Conservation (phyloP, 768 basidiomycete genomes). For the Lactifluus subvellereus region DNA sequence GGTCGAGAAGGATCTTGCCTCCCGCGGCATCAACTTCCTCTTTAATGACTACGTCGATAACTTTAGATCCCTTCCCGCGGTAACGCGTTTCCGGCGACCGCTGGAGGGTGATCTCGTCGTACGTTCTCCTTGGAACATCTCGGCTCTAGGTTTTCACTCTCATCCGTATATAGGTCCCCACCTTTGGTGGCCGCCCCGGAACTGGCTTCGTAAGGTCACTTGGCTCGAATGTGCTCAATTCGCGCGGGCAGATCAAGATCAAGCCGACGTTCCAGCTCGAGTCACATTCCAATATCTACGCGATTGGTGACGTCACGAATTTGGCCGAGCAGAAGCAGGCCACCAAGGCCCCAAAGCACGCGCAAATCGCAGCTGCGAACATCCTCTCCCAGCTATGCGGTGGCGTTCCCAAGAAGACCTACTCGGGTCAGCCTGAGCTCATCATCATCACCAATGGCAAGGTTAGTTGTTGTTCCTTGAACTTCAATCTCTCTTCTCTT, state of each 20-base stretch:
- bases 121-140: slow-evolving; percentile 24
- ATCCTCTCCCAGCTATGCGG: slow-evolving; percentile 41
- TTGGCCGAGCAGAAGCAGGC: slow-evolving; percentile 59
- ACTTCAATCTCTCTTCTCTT: background rate
- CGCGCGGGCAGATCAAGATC: slow-evolving; percentile 37
- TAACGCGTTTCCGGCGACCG: slow-evolving; percentile 45
- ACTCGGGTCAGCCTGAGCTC: slow-evolving; percentile 46
- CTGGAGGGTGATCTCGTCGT: slow-evolving; percentile 57
- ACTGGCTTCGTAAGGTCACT: slow-evolving; percentile 50
- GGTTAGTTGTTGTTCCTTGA: slow-evolving; percentile 1
- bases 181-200: slow-evolving; percentile 37
- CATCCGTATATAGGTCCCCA: slow-evolving; percentile 26
- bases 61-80: slow-evolving; percentile 36
- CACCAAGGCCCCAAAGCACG: slow-evolving; percentile 12
- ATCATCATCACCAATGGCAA: slow-evolving; percentile 35
- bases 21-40: slow-evolving; percentile 45
- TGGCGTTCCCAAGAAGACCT: slow-evolving; percentile 33
- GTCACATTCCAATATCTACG: slow-evolving; percentile 50
- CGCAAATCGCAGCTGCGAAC: slow-evolving; percentile 42
- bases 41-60: slow-evolving; percentile 45
- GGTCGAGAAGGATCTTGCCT: slow-evolving; percentile 37
- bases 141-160: background rate
- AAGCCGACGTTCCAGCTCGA: slow-evolving; percentile 51
- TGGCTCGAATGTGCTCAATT: slow-evolving; percentile 30
- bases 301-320: slow-evolving; percentile 59